A percentile compares a stretch with the other conserved stretches of the same genome.
Evolutionary conservation across 768 basidiomycete species (phyloP).

Genomic region (Botryobasidium botryosum): DNA sequence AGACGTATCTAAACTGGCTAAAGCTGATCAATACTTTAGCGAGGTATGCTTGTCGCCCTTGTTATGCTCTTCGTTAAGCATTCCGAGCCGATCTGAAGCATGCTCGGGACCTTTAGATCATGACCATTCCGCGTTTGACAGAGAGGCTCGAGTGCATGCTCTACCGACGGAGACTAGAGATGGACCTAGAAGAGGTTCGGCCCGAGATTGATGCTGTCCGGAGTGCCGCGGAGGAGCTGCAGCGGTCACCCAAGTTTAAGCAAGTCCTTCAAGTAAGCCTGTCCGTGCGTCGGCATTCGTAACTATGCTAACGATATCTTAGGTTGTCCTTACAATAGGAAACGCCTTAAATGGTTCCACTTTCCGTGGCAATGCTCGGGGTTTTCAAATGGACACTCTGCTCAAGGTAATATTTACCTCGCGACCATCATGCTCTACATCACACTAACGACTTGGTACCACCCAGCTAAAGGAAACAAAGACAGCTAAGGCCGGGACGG

Average conservation of each 20-base stretch:
- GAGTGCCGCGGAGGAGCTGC: conserved; percentile 53
- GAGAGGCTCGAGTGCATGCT: conserved; percentile 69
- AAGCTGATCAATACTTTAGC: conserved; percentile 68
- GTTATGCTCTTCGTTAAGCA: not conserved
- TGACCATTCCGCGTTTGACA: conserved; percentile 54
- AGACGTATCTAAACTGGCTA: conserved; percentile 55
- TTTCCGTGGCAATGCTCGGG: conserved; percentile 68
- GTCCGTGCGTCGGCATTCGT: not conserved
- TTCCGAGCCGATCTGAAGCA: not conserved
- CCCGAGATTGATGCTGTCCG: conserved; percentile 64
- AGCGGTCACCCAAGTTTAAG: conserved; percentile 45
- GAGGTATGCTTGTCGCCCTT: conserved; percentile 30
- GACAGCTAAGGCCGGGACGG: conserved; percentile 44
- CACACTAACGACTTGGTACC: too few relatives aligned
- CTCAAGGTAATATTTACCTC: too few relatives aligned
- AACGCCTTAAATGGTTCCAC: conserved; percentile 70
- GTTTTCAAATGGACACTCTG: conserved; percentile 71
- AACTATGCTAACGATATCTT: not conserved
- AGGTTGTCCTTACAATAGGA: conserved; percentile 63
- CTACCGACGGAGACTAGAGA: conserved; percentile 62
- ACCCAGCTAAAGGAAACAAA: conserved; percentile 21
- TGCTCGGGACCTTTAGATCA: too few relatives aligned
- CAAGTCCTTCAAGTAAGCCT: conserved; percentile 43
- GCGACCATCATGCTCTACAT: too few relatives aligned
- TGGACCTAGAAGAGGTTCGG: conserved; percentile 68